Base-by-base conservation (phyloP, 768 basidiomycete genomes). In the Sporobolomyces phaffii region DNA sequence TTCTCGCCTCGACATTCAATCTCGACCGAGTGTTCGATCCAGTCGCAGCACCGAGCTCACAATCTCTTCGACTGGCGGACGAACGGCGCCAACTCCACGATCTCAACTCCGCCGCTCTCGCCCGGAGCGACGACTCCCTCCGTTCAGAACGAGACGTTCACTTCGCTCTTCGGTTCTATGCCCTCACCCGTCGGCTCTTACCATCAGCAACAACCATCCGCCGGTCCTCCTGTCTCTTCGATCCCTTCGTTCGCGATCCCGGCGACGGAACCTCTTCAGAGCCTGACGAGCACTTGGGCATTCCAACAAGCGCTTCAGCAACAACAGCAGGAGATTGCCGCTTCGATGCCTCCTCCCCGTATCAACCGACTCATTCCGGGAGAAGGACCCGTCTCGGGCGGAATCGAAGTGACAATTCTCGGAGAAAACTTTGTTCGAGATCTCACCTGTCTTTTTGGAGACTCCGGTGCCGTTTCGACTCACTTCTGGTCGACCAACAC, bases 401-500 rank as follows among this genome's bases (percentile, higher is more conserved):
- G 94, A 2, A 91, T 90, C 71, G 91, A 96, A 78, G 88, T 99
- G 38, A 98, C 94, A 2, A 80, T 99, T 22, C 83, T 96, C 10
- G 96, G 96, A 13, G 85, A 88, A 58, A 90, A 92, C 77, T 97
- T 99, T 78, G 59, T 75, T 9, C 76, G 74, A 11, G 78, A 77
- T 33, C 74, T 78, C 60, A 85, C 88, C 59, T 89, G 90, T 72
- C 80, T 91, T 3, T 99, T 99, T 77, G 94, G 94, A 29, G 89
- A 87, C 72, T 81, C 85, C 14, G 76, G 83, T 17, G 87, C 93
- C 13, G 88, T 86, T 62, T 88, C 88, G 14, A 93, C 91, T 0
- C 88, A 90, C 73, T 82, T 88, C 44, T 97, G 91, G 89, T 90
- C 89, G 75, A 88, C 91, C 60, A 94, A 90, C 73, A 91, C 92